Evolutionary conservation across 176 grass and related monocot species (phyloP), one percentile per base, ranked within the genome.

Genomic region (Phoenix roebelenii): DNA sequence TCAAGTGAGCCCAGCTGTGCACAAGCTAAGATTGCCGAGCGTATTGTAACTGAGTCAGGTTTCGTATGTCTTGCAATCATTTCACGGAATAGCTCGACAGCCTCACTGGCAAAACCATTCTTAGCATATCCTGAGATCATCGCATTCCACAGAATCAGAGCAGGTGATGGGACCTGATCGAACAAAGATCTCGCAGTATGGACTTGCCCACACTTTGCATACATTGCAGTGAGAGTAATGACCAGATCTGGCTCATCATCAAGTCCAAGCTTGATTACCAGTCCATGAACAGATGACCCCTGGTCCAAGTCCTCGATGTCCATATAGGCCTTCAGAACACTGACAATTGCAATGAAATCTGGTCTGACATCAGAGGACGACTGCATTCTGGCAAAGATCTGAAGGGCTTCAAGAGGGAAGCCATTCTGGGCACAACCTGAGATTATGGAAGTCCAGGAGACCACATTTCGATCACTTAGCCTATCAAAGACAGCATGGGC

Each of bases 61-160:
- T 18, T 56, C 69, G 74, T 64, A 3, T 50, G 64, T 53, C 72
- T 80, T 2, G 67, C 72, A 50, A 82, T 70, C 82, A 82, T 90
- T 48, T 50, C 57, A 22, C 72, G 77, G 64, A 82, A 90, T 23
- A 90, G 69, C 67, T 85, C 16, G 23, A 90, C 75, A 0, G 87
- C 87, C 66, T 82, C 87, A 15, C 5, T 50, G 16, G 82, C 64
- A 73, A 82, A 54, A 18, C 87, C 75, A 49, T 82, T 85, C 74
- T 89, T 89, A 18, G 86, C 80, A 58, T 85, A 89, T 35, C 86
- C 86, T 16, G 86, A 85, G 54, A 90, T 85, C 82, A 85, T 90
- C 7, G 82, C 82, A 76, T 90, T 90, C 82, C 75, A 90, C 57
- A 90, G 71, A 58, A 90, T 76, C 59, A 90, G 63, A 14, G 14